phyloP scores from a whole-genome alignment of 805 yeast genomes.

The Starmerella apis region DNA sequence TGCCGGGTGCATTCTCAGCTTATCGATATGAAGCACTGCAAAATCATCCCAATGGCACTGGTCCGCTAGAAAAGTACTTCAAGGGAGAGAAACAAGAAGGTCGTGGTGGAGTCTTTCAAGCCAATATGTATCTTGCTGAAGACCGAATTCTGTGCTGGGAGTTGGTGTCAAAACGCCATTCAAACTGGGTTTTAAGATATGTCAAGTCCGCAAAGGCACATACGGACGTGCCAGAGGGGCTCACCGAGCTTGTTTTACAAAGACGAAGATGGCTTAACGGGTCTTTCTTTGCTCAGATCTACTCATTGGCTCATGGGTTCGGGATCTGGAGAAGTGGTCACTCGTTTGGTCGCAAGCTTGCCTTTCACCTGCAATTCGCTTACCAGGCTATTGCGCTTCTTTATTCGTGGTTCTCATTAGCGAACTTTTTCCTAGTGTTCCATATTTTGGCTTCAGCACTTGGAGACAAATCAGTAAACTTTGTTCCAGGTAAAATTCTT shows the following conservation, averaged over 20 bases:
- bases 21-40: conserved; percentile 73
- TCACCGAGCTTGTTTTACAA: conserved; percentile 80
- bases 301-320: conserved; percentile 68
- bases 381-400: conserved; percentile 66
- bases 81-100: conserved; percentile 81
- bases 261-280: conserved; percentile 97
- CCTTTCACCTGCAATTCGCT: conserved; percentile 64
- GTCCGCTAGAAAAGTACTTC: conserved; percentile 81
- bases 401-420: conserved; percentile 87
- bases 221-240: conserved; percentile 86
- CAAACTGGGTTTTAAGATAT: conserved; percentile 70
- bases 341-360: conserved; percentile 48
- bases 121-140: conserved; percentile 95
- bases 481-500: conserved; percentile 64
- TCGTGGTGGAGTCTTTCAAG: conserved; percentile 70
- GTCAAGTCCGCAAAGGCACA: conserved; percentile 84
- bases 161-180: conserved; percentile 69
- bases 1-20: conserved; percentile 96
- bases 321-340: conserved; percentile 75
- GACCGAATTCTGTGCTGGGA: conserved; percentile 93
- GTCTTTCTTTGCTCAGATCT: conserved; percentile 87
- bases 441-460: conserved; percentile 73
- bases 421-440: conserved; percentile 82
- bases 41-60: conserved; percentile 57
- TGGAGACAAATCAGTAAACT: conserved; percentile 50